Evolutionary conservation across 176 grass and related monocot species (phyloP).

Genomic region (Alopecurus myosuroides): DNA sequence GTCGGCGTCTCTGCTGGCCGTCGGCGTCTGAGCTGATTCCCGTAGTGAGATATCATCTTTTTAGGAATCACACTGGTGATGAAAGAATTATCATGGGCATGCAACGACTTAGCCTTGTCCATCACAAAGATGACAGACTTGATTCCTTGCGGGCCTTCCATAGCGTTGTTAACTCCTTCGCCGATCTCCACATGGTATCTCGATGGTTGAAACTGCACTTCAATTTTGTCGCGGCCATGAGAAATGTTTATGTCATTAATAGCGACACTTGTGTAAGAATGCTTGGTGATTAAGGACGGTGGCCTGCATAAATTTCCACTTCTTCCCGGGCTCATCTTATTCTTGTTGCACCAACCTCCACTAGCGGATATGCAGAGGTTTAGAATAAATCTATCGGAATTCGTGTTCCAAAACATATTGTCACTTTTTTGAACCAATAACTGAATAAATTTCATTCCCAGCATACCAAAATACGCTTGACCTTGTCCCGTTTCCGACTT

Average conservation of each 20-base stretch:
- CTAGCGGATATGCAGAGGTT: background rate
- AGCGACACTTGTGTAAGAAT: background rate
- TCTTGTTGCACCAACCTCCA: background rate
- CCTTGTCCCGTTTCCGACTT: background rate
- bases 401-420: background rate
- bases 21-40: too few species aligned
- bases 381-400: background rate
- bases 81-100: background rate
- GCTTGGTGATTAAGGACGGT: background rate
- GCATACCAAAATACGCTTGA: background rate
- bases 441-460: background rate
- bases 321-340: rapidly evolving
- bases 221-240: background rate
- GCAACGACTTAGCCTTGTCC: background rate
- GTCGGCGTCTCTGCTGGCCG: too few species aligned
- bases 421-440: background rate
- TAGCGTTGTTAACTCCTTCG: background rate
- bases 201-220: background rate
- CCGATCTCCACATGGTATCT: background rate
- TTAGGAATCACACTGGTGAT: background rate
- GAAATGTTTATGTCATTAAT: background rate
- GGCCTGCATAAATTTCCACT: background rate
- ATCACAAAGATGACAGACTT: background rate
- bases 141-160: background rate
- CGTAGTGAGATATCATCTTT: background rate